These are phyloP conservation scores for Fraxinus quadrangulata DNA, from an alignment of 257 asterid genomes.

Conservation along the genomic window DNA sequence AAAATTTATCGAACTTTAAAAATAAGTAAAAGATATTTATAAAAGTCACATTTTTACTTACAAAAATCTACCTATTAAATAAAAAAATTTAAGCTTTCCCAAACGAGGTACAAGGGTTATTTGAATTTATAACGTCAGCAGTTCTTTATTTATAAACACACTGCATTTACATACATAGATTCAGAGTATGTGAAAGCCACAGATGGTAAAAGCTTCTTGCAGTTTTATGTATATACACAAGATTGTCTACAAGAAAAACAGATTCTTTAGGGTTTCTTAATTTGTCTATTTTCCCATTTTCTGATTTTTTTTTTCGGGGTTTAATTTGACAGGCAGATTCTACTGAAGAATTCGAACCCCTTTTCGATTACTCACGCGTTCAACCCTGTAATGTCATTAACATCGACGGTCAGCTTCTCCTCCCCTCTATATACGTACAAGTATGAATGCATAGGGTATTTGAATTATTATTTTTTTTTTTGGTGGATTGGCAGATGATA, in stretches of 20 bases:
- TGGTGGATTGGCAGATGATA: conserved; percentile 56
- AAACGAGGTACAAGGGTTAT: neutral
- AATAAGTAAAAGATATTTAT: too few species aligned
- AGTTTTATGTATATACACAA: neutral
- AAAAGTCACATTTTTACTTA: too few species aligned
- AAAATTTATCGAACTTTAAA: too few species aligned
- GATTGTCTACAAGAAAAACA: neutral
- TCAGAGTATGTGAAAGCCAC: neutral
- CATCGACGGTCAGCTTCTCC: conserved; percentile 54
- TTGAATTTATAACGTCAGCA: neutral
- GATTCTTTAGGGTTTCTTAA: neutral
- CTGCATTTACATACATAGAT: neutral
- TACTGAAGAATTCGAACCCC: conserved; percentile 88
- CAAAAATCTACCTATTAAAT: too few species aligned
- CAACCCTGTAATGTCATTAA: conserved; percentile 55
- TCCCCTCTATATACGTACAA: neutral
- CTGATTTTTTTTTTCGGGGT: neutral
- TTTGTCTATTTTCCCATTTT: neutral
- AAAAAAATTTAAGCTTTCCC: neutral
- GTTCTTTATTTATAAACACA: too few species aligned
- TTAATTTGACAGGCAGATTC: conserved; percentile 48
- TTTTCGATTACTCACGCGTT: conserved; percentile 84
- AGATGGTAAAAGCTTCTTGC: neutral
- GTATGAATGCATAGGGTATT: conserved; percentile 7
- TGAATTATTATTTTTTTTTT: neutral